Percentiles rank a stretch among this genome's conserved stretches.
Evolutionary conservation across 2,329 filamentous ascomycete species (phyloP).

Genomic region (Cyclaneusma minus): DNA sequence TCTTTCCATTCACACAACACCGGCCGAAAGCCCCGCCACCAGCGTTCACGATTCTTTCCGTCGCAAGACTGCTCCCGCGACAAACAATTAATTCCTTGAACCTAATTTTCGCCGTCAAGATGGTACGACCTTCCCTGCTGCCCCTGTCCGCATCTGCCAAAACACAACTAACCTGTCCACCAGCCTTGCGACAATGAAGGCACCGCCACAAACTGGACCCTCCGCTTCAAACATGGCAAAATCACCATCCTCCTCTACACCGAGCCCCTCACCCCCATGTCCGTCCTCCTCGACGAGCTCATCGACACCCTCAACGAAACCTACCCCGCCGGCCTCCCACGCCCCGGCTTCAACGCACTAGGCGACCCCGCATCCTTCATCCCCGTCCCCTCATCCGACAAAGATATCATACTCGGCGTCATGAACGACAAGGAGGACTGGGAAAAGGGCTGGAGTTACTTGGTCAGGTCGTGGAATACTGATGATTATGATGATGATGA

Average conservation of each 20-base stretch:
- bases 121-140: no score
- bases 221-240: slow-evolving; percentile 59
- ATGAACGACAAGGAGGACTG: slow-evolving; percentile 29
- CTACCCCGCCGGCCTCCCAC: slow-evolving; percentile 35
- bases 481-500: slow-evolving; percentile 14
- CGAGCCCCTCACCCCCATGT: slow-evolving; percentile 39
- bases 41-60: slow-evolving; percentile 2
- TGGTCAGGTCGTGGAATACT: slow-evolving; percentile 21
- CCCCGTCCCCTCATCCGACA: slow-evolving; percentile 20
- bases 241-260: slow-evolving; percentile 57
- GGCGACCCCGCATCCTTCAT: slow-evolving; percentile 20
- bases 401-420: slow-evolving; percentile 29
- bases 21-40: no score
- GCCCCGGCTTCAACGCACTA: slow-evolving; percentile 23
- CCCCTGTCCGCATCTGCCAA: no score
- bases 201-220: slow-evolving; percentile 39
- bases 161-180: slow-evolving; percentile 8
- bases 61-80: background rate
- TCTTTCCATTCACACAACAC: no score
- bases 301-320: slow-evolving; percentile 39
- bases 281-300: slow-evolving; percentile 39
- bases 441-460: slow-evolving; percentile 30
- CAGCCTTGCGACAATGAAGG: slow-evolving; percentile 7
- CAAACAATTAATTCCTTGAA: no score
- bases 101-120: no score